These are phyloP conservation scores for Solanum hybrid DNA, from an alignment of 305 asterid species.

Conservation along the genomic window DNA sequence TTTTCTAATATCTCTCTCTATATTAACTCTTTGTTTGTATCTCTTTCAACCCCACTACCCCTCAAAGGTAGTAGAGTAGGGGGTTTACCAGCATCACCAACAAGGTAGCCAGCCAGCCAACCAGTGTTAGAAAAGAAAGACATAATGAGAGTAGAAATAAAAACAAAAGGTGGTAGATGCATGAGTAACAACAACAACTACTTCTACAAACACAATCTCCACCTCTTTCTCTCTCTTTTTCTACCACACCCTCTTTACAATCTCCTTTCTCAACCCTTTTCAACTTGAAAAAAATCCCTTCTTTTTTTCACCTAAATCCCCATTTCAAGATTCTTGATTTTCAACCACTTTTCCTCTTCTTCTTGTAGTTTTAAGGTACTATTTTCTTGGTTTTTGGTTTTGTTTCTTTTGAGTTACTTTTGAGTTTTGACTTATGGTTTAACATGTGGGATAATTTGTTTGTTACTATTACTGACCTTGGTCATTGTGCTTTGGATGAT, in stretches of 20 bases:
- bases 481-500: not conserved
- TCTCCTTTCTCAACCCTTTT: constrained; percentile 11
- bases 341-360: constrained; percentile 15
- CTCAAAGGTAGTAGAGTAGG: not conserved
- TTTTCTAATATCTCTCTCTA: not conserved
- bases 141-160: constrained; percentile 32
- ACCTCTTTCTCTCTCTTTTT: constrained; percentile 19
- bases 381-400: not conserved
- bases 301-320: constrained; percentile 4
- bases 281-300: not conserved
- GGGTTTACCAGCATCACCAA: not conserved
- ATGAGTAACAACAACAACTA: constrained; percentile 65
- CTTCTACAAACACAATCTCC: constrained; percentile 6
- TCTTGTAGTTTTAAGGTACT: not conserved
- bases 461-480: not conserved
- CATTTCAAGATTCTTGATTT: constrained; percentile 1
- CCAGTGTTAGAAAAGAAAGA: not conserved
- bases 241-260: constrained; percentile 15
- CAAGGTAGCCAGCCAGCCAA: not conserved
- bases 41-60: constrained; percentile 7
- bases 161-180: constrained; percentile 76
- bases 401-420: not conserved
- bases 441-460: not conserved
- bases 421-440: constrained; percentile 5
- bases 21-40: constrained; percentile 12